Percentiles rank a stretch among this genome's conserved stretches.
Evolutionary conservation across 192 early-diverging fungal genomes (phyloP).

Genomic region (Gaertneriomyces semiglobifer): DNA sequence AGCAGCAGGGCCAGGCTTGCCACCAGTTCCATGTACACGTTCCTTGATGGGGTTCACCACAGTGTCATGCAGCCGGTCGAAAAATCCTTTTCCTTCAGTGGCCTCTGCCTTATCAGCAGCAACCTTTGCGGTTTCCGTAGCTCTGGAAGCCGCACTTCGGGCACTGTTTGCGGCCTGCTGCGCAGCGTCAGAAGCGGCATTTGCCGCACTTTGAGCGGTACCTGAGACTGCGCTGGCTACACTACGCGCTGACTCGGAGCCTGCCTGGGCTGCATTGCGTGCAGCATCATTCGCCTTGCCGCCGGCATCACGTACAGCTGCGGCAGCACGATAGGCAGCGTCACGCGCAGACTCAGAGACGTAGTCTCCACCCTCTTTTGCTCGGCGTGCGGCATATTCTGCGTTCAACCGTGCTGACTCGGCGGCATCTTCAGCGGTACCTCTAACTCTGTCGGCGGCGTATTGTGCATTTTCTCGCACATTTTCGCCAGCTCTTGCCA

Average conservation of each 20-base stretch:
- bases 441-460: background rate
- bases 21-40: background rate
- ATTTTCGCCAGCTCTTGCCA: background rate
- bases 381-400: background rate
- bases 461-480: background rate
- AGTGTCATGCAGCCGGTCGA: constrained; percentile 13
- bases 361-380: background rate
- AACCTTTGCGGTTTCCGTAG: constrained; percentile 7
- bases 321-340: background rate
- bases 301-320: background rate
- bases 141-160: constrained; percentile 3
- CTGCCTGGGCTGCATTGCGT: background rate
- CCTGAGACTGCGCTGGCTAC: background rate
- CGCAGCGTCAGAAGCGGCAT: background rate
- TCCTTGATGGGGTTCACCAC: constrained; percentile 22
- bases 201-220: background rate
- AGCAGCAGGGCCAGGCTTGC: background rate
- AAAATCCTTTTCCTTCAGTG: constrained; percentile 7
- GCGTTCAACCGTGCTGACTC: background rate
- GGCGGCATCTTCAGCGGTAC: background rate
- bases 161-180: constrained; percentile 1
- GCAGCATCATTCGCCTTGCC: background rate
- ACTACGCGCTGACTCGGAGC: background rate
- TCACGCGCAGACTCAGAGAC: background rate
- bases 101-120: constrained; percentile 9